Evolutionary conservation across 345 rosid species (phyloP), one percentile per base, ranked within the genome.

Genomic region (Odontarrhena argentea): DNA sequence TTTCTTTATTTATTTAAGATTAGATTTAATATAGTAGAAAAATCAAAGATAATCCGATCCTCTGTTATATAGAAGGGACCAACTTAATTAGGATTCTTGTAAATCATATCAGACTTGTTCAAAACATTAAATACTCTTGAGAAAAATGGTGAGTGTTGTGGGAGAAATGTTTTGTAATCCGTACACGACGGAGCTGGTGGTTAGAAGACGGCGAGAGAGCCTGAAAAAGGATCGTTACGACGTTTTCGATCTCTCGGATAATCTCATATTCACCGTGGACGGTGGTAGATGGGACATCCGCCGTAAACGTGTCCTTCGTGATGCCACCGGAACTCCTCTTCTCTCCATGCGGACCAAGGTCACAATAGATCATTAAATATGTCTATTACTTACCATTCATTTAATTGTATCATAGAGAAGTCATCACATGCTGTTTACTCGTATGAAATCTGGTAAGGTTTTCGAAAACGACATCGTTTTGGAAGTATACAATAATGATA

Each of bases 301-400:
- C 3, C 79, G 79, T 69, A 82, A 78, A 77, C 55, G 86, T 53
- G 70, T 81, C 60, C 54, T 86, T 63, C 80, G 81, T 3, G 81
- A 88, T 50, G 82, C 87, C 56, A 61, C 81, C 9, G 92, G 89
- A 28, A 57, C 66, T 48, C 80, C 85, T 22, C 55, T 85, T 56
- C 79, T 85, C 63, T 83, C 86, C 1, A 36, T 87, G 81, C 76
- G 81, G 2, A 79, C 77, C 59, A 84, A 81, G 86, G 89, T 87
- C 63, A 36, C 40, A 38, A n/a, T 35, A 40, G 38, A 0, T 56
- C 54, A 9, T 5, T 41, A 34, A 5, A 37, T 13, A 54, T 13
- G 15, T 28, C 24, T 8, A 9, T 44, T 7, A 24, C n/a, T 41
- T 37, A n/a, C 37, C 53, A 1, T 18, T 58, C 32, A 41, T 48